These are phyloP conservation scores for Crepidotus variabilis DNA, from an alignment of 768 basidiomycete genomes.

Conservation along the genomic window DNA sequence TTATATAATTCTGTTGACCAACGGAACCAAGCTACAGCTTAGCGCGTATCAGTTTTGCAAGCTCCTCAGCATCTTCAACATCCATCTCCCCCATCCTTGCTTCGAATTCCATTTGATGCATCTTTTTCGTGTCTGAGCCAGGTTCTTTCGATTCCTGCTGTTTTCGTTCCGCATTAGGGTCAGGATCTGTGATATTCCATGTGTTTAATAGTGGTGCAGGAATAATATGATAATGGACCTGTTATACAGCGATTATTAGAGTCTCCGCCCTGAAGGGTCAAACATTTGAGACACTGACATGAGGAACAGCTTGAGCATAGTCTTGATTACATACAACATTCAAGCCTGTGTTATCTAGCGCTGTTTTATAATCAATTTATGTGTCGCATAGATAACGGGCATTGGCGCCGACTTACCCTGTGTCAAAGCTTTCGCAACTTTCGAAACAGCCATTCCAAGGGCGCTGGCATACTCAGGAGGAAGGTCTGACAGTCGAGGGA, in stretches of 20 bases:
- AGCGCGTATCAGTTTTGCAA: slow-evolving; percentile 18
- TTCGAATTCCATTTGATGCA: slow-evolving; percentile 61
- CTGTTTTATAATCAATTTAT: slow-evolving; percentile 25
- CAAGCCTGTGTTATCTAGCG: slow-evolving; percentile 59
- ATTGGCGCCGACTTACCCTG: slow-evolving; percentile 39
- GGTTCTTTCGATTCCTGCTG: slow-evolving; percentile 42
- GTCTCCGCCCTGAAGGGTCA: neutral
- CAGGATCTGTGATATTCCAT: slow-evolving; percentile 3
- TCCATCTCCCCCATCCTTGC: slow-evolving; percentile 51
- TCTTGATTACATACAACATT: slow-evolving; percentile 82
- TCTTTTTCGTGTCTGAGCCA: slow-evolving; percentile 36
- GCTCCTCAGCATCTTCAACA: slow-evolving; percentile 45
- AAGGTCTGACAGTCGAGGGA: slow-evolving; percentile 60
- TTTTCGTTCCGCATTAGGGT: neutral
- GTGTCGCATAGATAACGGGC: neutral
- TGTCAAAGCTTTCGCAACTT: slow-evolving; percentile 59
- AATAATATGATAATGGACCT: slow-evolving; percentile 79
- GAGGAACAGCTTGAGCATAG: slow-evolving; percentile 78
- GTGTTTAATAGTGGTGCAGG: slow-evolving; percentile 54
- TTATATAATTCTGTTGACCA: too few relatives aligned
- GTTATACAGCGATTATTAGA: neutral
- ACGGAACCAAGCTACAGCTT: neutral
- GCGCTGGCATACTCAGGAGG: slow-evolving; percentile 57
- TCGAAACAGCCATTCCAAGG: slow-evolving; percentile 54
- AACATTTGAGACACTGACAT: slow-evolving; percentile 38